Evolutionary conservation across 2,329 filamentous ascomycete species (phyloP).

Genomic region (Alternaria incomplexa): DNA sequence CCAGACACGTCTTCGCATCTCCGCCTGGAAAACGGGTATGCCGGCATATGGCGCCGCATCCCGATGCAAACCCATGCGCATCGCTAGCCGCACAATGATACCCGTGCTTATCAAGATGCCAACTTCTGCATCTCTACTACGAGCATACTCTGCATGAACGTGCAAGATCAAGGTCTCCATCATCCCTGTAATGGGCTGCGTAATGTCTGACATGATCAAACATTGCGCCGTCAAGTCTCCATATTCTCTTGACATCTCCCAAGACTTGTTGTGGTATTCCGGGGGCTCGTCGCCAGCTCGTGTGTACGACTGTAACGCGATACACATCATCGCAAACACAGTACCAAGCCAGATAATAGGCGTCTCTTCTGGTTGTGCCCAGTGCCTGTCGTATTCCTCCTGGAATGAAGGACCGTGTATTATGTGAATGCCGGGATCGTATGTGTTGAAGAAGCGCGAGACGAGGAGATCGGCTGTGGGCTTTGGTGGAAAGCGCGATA

Average conservation of each 20-base stretch:
- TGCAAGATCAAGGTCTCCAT: slow-evolving; percentile 81
- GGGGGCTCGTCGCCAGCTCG: slow-evolving; percentile 80
- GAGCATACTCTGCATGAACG: slow-evolving; percentile 75
- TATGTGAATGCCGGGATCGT: slow-evolving; percentile 66
- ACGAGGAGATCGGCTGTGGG: slow-evolving; percentile 84
- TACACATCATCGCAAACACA: slow-evolving; percentile 76
- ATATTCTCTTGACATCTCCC: slow-evolving; percentile 61
- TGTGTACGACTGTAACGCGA: slow-evolving; percentile 80
- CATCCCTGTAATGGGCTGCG: slow-evolving; percentile 74
- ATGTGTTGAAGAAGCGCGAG: slow-evolving; percentile 88
- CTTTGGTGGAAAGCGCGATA: slow-evolving; percentile 79
- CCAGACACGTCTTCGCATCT: slow-evolving; percentile 71
- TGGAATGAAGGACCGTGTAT: slow-evolving; percentile 79
- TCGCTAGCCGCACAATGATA: slow-evolving; percentile 66
- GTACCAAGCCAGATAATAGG: slow-evolving; percentile 79
- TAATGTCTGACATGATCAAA: slow-evolving; percentile 77
- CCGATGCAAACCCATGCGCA: slow-evolving; percentile 79
- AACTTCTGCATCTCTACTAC: slow-evolving; percentile 74
- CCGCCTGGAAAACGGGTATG: slow-evolving; percentile 75
- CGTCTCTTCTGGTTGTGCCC: slow-evolving; percentile 74
- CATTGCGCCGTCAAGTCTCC: slow-evolving; percentile 78
- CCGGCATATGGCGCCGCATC: slow-evolving; percentile 76
- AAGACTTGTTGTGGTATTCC: slow-evolving; percentile 73
- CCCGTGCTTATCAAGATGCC: slow-evolving; percentile 67
- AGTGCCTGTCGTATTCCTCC: slow-evolving; percentile 67